A percentile compares a stretch with the other conserved stretches of the same genome.
Conservation (phyloP, 1,284 basidiomycete species). For the Xanthoconium separans region DNA sequence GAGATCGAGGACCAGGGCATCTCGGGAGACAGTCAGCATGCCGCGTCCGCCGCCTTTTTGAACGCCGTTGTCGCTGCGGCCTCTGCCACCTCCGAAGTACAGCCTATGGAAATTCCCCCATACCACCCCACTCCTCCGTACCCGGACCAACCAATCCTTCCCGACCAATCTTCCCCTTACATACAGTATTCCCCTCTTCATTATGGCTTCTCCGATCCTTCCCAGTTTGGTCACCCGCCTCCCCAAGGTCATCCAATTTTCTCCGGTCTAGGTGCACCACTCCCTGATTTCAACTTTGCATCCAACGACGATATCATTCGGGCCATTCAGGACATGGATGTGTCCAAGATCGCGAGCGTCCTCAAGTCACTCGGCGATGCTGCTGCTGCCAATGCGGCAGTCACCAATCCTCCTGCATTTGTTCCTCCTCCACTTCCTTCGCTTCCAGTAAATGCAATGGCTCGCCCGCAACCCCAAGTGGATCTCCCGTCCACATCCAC, state of each 20-base stretch:
- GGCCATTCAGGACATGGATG: constrained; percentile 67
- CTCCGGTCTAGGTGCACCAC: constrained; percentile 31
- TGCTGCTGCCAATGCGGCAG: constrained; percentile 43
- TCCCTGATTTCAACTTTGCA: constrained; percentile 49
- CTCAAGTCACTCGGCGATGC: constrained; percentile 63
- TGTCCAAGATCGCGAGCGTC: constrained; percentile 64
- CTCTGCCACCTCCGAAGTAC: constrained; percentile 38
- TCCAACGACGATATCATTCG: constrained; percentile 75
- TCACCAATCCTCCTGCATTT: constrained; percentile 32
- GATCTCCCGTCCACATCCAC: constrained; percentile 46
- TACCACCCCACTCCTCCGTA: constrained; percentile 28
- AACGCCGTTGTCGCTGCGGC: constrained; percentile 61
- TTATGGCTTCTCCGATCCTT: constrained; percentile 30
- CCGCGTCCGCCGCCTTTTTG: constrained; percentile 54
- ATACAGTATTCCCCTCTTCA: constrained; percentile 30
- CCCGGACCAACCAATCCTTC: constrained; percentile 30
- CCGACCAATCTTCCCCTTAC: constrained; percentile 28
- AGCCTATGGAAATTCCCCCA: constrained; percentile 23
- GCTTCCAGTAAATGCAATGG: constrained; percentile 18
- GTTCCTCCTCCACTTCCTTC: constrained; percentile 33
- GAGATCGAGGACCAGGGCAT: constrained; percentile 28
- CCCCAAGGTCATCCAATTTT: constrained; percentile 34
- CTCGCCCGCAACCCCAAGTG: constrained; percentile 20
- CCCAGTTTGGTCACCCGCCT: constrained; percentile 28
- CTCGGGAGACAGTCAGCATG: constrained; percentile 34